These are phyloP conservation scores for Nadsonia fulvescens DNA, from an alignment of 805 yeast species.

Conservation along the genomic window DNA sequence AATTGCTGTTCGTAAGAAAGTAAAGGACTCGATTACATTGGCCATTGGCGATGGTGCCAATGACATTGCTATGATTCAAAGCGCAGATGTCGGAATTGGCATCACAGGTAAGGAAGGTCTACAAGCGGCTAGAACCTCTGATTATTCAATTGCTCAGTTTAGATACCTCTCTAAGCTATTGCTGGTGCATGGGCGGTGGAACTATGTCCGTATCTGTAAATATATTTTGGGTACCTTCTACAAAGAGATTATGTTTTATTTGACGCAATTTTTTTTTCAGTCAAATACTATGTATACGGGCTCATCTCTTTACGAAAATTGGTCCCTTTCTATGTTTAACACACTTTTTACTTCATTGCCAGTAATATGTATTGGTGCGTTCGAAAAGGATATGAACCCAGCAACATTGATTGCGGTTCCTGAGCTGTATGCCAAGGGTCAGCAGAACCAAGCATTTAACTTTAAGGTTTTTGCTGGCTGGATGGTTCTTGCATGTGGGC, in stretches of 20 bases:
- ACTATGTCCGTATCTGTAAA: conserved; percentile 78
- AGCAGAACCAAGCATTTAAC: conserved; percentile 58
- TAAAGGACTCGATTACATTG: conserved; percentile 57
- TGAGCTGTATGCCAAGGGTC: conserved; percentile 65
- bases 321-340: conserved; percentile 95
- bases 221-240: conserved; percentile 87
- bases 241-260: conserved; percentile 78
- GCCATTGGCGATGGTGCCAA: conserved; percentile 99
- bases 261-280: conserved; percentile 79
- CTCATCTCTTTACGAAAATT: conserved; percentile 78
- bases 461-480: conserved; percentile 51
- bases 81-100: conserved; percentile 95
- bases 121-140: conserved; percentile 91
- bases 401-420: conserved; percentile 84
- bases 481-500: conserved; percentile 60
- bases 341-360: conserved; percentile 88
- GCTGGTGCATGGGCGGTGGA: conserved; percentile 90
- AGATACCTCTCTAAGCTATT: conserved; percentile 64
- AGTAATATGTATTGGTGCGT: conserved; percentile 85
- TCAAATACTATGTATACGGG: conserved; percentile 80
- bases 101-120: conserved; percentile 94
- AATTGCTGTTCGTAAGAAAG: conserved; percentile 50
- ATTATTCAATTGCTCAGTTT: conserved; percentile 90
- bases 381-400: conserved; percentile 79
- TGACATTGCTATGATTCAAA: conserved; percentile 97